phyloP scores from a whole-genome alignment of 345 rosid genomes.

The Populus pruinosa region DNA sequence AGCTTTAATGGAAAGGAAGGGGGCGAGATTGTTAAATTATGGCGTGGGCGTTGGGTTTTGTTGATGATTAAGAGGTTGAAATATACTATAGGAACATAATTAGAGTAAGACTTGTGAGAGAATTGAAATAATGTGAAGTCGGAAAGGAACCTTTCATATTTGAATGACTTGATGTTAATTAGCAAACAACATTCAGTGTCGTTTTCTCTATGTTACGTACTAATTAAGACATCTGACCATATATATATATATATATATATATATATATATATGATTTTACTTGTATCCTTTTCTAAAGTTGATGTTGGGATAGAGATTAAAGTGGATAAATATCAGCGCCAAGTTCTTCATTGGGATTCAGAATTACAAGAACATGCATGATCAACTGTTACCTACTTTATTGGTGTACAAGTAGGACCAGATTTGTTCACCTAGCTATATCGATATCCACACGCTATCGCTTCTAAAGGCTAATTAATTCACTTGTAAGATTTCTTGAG shows the following conservation, averaged over 20 bases:
- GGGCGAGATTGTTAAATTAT: neutral
- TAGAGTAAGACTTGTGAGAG: neutral
- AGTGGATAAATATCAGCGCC: neutral
- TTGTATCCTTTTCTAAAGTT: neutral
- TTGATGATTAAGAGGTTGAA: neutral
- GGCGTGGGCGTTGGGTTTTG: neutral
- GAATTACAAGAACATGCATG: too few species aligned
- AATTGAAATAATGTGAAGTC: neutral
- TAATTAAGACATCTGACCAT: neutral
- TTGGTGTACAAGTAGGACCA: neutral
- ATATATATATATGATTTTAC: neutral
- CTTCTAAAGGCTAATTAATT: neutral
- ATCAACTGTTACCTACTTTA: neutral
- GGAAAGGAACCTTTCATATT: neutral
- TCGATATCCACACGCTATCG: neutral
- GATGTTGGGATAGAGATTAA: too few species aligned
- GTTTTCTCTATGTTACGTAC: neutral
- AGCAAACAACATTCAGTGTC: neutral
- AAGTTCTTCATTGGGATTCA: neutral
- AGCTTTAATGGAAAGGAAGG: constrained; percentile 35
- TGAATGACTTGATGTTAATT: neutral
- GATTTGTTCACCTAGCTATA: neutral
- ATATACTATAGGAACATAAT: neutral
- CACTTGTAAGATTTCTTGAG: neutral
- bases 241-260: neutral